Evolutionary conservation across 805 yeast species (phyloP), one percentile per base, ranked within the genome.

Genomic region (Lipomyces yamanashiensis): DNA sequence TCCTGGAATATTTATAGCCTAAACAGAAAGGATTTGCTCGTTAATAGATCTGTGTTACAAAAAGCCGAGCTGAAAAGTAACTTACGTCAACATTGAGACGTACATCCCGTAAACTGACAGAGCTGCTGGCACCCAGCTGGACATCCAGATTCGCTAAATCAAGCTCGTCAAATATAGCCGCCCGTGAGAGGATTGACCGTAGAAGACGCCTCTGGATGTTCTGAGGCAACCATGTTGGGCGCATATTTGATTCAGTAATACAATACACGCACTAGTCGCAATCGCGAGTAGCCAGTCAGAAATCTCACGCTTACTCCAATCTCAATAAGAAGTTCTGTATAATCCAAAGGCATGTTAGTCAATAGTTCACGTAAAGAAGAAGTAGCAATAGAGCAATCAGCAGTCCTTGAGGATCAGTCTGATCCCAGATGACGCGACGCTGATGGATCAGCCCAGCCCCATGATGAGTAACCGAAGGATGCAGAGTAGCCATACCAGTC

Each of bases 121-220:
- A 76, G 17, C 80, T 78, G 60, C 79, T 81, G 3, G 87, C 78
- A 0, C 90, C 89, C 21, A 90, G 77, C 5, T 96, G 87, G 0
- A 92, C 91, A 71, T 91, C 95, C 58, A 92, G 74, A 72, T 91
- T 88, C 19, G 91, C 88, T 19, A 91, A 79, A 74, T 92, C 96
- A 23, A 92, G 83, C 68, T 87, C 89, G 0, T 96, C 88, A 72
- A 92, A 90, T 48, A 92, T 77, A 15, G 92, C 85, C 50, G 92
- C 83, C 75, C 90, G 93, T 73, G 89, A 90, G 33, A 92, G 81
- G 4, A 92, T 84, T 74, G 90, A 91, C 49, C 89, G 84, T 49
- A 92, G 82, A 44, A 92, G 82, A 70, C 96, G 80, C 76, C 89
- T 88, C 72, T 92, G 97, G 48, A 92, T 80, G 75, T 88, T 89